A percentile compares a stretch with the other conserved stretches of the same genome.
Evolutionary conservation across 2,329 filamentous ascomycete species (phyloP).

Genomic region (Talaromyces verruculosus): DNA sequence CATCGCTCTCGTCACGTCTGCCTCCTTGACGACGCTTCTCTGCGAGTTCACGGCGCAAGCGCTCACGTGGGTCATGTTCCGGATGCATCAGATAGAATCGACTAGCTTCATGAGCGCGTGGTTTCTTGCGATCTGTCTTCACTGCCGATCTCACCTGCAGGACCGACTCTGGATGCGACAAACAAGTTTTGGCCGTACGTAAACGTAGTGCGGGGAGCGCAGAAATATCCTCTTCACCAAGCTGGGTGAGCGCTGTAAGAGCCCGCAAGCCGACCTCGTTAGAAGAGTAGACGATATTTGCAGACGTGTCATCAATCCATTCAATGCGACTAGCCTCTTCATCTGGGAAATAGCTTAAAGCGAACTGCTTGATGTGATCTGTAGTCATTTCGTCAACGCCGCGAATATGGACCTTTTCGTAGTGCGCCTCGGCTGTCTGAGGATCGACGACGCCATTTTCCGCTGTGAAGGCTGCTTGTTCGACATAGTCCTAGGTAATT

Average conservation of each 20-base stretch:
- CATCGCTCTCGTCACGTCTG: constrained; percentile 36
- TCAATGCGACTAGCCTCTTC: constrained; percentile 66
- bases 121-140: constrained; percentile 73
- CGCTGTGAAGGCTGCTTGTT: constrained; percentile 18
- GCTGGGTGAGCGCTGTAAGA: constrained; percentile 51
- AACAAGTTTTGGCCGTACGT: constrained; percentile 67
- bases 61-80: constrained; percentile 79
- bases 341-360: constrained; percentile 63
- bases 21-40: constrained; percentile 46
- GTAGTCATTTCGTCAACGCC: constrained; percentile 82
- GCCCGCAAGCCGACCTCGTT: constrained; percentile 55
- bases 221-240: constrained; percentile 39
- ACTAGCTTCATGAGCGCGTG: constrained; percentile 75
- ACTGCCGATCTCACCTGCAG: constrained; percentile 74
- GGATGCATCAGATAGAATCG: constrained; percentile 91
- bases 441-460: constrained; percentile 30
- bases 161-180: constrained; percentile 65
- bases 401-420: constrained; percentile 74
- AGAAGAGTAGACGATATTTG: constrained; percentile 75
- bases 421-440: constrained; percentile 36
- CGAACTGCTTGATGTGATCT: constrained; percentile 73
- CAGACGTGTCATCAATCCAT: constrained; percentile 93
- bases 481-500: constrained; percentile 28
- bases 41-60: constrained; percentile 56
- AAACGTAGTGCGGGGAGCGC: constrained; percentile 62